phyloP scores from a whole-genome alignment of 108 stramenopile species.

The Skeletonema grethae region DNA sequence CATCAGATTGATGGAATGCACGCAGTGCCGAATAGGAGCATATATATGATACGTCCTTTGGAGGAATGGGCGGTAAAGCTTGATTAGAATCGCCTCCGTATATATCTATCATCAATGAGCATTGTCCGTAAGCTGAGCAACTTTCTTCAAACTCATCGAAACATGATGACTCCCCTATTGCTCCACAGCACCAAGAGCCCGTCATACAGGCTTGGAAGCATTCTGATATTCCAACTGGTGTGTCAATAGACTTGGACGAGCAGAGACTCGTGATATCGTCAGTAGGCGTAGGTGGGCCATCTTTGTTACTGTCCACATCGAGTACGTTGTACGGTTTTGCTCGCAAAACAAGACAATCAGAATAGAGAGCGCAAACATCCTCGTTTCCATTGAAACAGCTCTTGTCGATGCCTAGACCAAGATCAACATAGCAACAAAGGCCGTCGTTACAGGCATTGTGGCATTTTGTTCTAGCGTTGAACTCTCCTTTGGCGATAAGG shows the following conservation, averaged over 20 bases:
- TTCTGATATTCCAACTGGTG: background rate
- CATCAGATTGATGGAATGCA: background rate
- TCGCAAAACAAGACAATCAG: conserved; percentile 1
- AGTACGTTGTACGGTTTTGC: conserved; percentile 4
- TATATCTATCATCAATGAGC: background rate
- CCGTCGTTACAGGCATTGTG: conserved; percentile 5
- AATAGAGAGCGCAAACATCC: conserved; percentile 5
- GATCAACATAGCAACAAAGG: conserved; percentile 11
- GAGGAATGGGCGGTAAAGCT: conserved; percentile 17
- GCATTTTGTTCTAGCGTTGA: conserved; percentile 11
- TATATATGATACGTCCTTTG: background rate
- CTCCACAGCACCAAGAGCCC: conserved; percentile 20
- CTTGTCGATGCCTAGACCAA: background rate
- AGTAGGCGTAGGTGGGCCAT: background rate
- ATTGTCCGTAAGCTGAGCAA: conserved; percentile 11
- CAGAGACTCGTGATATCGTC: conserved; percentile 2
- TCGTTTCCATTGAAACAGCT: background rate
- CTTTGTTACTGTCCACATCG: background rate
- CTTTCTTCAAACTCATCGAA: conserved; percentile 14
- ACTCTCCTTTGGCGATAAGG: conserved; percentile 12
- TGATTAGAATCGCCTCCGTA: conserved; percentile 8
- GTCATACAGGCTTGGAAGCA: conserved; percentile 16
- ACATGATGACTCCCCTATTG: conserved; percentile 7
- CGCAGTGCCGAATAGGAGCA: conserved; percentile 12
- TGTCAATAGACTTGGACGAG: background rate